Conservation (phyloP, 495 filamentous ascomycete species). For the Talaromyces nanjingensis region DNA sequence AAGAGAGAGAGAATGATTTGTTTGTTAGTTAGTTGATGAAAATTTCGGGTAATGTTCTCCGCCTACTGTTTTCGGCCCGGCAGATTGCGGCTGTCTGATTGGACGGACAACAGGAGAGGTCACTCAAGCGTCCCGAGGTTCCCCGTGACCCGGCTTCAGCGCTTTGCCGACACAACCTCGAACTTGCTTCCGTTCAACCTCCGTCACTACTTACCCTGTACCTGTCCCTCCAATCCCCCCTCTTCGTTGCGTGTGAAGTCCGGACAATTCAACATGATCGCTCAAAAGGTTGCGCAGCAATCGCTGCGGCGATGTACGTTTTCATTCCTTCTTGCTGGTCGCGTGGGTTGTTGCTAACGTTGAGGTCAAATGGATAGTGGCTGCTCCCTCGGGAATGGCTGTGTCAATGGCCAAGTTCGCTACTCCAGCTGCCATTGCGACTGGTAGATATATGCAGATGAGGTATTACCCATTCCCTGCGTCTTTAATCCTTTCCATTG, state of each 20-base stretch:
- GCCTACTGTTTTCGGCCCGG: conserved; percentile 28
- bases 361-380: conserved; percentile 23
- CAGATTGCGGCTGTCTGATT: conserved; percentile 34
- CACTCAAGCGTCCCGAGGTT: conserved; percentile 31
- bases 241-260: neutral
- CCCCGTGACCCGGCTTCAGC: conserved; percentile 18
- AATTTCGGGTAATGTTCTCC: neutral
- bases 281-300: conserved; percentile 59
- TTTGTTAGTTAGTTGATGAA: neutral
- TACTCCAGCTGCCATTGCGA: conserved; percentile 41
- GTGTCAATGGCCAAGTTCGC: conserved; percentile 43
- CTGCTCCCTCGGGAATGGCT: conserved; percentile 42
- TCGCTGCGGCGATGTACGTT: conserved; percentile 63
- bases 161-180: conserved; percentile 1
- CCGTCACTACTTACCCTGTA: too few species aligned
- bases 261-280: conserved; percentile 42
- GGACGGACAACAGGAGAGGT: conserved; percentile 14
- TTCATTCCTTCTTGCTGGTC: neutral
- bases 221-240: neutral
- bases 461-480: conserved; percentile 34
- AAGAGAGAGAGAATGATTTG: conserved; percentile 15
- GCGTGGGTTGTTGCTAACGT: neutral
- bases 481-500: conserved; percentile 1
- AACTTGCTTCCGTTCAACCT: neutral
- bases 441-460: conserved; percentile 43